These are phyloP conservation scores for Kuraishia molischiana DNA, from an alignment of 805 yeast species.

Conservation along the genomic window DNA sequence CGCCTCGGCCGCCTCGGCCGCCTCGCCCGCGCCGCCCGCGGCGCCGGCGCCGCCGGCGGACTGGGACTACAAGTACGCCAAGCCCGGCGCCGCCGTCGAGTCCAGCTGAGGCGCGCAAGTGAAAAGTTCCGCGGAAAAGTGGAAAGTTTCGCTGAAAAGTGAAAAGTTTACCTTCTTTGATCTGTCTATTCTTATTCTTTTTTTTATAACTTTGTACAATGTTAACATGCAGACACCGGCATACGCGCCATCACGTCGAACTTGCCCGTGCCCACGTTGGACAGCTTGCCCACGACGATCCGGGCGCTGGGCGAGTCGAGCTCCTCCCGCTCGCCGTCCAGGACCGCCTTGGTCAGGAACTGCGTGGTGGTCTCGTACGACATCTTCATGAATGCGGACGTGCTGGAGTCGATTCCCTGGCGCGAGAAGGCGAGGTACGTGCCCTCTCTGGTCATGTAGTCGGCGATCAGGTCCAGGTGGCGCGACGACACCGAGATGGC, in stretches of 20 bases:
- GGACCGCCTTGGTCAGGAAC: constrained; percentile 91
- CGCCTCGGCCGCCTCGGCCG: no score
- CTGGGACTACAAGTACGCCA: no score
- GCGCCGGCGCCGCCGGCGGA: no score
- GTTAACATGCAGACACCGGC: constrained; percentile 17
- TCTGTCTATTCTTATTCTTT: not conserved
- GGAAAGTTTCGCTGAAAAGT: not conserved
- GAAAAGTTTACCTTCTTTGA: not conserved
- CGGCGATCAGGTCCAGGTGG: constrained; percentile 95
- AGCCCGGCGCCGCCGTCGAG: not conserved
- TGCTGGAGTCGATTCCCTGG: constrained; percentile 94
- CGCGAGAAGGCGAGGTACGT: constrained; percentile 93
- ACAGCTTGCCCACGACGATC: constrained; percentile 83
- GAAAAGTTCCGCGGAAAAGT: not conserved
- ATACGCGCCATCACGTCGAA: constrained; percentile 66
- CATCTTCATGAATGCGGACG: constrained; percentile 97
- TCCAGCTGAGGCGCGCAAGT: not conserved
- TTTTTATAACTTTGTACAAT: not conserved
- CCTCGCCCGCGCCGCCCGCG: no score
- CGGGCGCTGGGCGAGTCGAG: constrained; percentile 89
- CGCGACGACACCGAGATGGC: constrained; percentile 90
- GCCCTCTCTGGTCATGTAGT: constrained; percentile 99
- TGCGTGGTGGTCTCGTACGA: constrained; percentile 98
- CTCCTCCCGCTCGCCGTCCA: constrained; percentile 83
- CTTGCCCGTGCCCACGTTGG: constrained; percentile 92